Conservation (phyloP, 345 rosid genomes). For the Murraya koenigii region DNA sequence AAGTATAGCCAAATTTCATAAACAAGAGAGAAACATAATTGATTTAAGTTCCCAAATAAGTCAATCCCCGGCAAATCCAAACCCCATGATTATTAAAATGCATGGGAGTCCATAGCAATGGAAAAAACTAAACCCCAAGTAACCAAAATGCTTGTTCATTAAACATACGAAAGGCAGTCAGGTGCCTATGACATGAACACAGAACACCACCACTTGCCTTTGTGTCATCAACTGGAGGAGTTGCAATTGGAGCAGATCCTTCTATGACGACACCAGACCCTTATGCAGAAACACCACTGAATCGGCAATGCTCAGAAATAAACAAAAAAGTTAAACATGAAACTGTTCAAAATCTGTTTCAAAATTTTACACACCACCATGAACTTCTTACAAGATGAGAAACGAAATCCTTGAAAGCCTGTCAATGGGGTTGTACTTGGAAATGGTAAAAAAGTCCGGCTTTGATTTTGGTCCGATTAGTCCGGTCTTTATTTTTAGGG, state of each 20-base stretch:
- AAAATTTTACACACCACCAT: too few species aligned
- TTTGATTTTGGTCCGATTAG: too few species aligned
- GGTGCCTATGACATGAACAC: neutral
- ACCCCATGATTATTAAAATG: too few species aligned
- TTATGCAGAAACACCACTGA: slow-evolving; percentile 75
- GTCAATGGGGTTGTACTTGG: slow-evolving; percentile 71
- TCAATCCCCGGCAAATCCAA: too few species aligned
- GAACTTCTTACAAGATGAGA: too few species aligned
- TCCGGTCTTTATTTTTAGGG: too few species aligned
- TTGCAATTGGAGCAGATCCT: slow-evolving; percentile 69
- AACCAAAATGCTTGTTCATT: neutral
- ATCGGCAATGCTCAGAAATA: neutral
- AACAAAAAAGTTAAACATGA: neutral
- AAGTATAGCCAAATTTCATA: neutral
- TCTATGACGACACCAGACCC: slow-evolving; percentile 73
- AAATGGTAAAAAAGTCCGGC: too few species aligned
- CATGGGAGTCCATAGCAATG: too few species aligned
- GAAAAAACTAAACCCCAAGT: neutral
- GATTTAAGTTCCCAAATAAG: too few species aligned
- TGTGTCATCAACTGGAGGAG: slow-evolving; percentile 67
- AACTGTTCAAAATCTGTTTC: neutral
- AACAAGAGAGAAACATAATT: neutral
- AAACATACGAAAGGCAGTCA: too few species aligned
- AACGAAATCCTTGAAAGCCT: slow-evolving; percentile 87
- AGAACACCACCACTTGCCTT: slow-evolving; percentile 39